Evolutionary conservation across 148 eudicot genomes (phyloP).

Genomic region (Silene uniflora): DNA sequence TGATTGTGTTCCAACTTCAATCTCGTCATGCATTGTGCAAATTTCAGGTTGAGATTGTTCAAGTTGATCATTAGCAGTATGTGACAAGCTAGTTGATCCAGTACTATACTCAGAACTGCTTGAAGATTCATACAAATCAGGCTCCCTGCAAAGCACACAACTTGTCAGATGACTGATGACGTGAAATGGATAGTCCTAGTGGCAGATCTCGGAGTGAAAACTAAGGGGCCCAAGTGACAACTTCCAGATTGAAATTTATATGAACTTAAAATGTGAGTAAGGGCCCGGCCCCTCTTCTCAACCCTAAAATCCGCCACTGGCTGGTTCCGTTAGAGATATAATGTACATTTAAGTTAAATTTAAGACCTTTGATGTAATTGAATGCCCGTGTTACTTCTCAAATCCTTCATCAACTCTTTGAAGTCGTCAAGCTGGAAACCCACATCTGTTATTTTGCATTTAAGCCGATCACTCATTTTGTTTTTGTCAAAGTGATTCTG

Average conservation of each 20-base stretch:
- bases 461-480: constrained; percentile 46
- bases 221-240: too few relatives aligned
- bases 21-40: constrained; percentile 42
- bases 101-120: constrained; percentile 82
- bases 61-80: constrained; percentile 41
- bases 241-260: not conserved
- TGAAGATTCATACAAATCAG: constrained; percentile 56
- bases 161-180: constrained; percentile 17
- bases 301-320: too few relatives aligned
- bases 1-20: constrained; percentile 34
- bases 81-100: constrained; percentile 53
- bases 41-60: constrained; percentile 49
- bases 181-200: not conserved
- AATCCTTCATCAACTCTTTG: constrained; percentile 57
- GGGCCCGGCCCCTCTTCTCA: too few relatives aligned
- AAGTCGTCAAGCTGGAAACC: constrained; percentile 57
- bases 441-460: constrained; percentile 30
- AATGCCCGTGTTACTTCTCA: constrained; percentile 45
- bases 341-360: not conserved
- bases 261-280: too few relatives aligned
- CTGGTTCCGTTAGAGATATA: not conserved
- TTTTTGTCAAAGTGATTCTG: constrained; percentile 59
- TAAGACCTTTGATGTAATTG: constrained; percentile 60
- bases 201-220: too few relatives aligned
- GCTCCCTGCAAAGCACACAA: constrained; percentile 47